Conservation (phyloP, 2,329 filamentous ascomycete genomes). For the Cytospora paraplurivora region DNA sequence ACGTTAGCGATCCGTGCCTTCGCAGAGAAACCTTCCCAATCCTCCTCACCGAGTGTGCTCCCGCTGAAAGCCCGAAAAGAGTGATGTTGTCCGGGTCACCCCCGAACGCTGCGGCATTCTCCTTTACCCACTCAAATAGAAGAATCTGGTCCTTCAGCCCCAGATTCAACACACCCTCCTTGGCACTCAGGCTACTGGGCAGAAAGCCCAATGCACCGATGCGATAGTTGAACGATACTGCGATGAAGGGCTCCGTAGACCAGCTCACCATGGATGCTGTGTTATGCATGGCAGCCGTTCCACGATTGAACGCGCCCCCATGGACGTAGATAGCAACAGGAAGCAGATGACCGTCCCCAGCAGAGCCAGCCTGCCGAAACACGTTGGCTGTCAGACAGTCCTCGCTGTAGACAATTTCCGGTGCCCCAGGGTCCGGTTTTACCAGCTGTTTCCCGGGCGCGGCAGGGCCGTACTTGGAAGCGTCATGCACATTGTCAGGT, state of each 20-base stretch:
- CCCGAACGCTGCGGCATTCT: slow-evolving; percentile 56
- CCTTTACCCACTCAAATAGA: slow-evolving; percentile 55
- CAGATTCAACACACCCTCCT: slow-evolving; percentile 58
- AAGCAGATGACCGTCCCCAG: slow-evolving; percentile 26
- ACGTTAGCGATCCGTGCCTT: not conserved
- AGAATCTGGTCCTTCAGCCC: slow-evolving; percentile 56
- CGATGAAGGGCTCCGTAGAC: slow-evolving; percentile 47
- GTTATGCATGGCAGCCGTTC: slow-evolving; percentile 46
- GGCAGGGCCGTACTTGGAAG: slow-evolving; percentile 32
- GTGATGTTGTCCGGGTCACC: slow-evolving; percentile 54
- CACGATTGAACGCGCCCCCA: slow-evolving; percentile 50
- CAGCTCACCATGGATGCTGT: slow-evolving; percentile 55
- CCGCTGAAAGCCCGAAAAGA: slow-evolving; percentile 51
- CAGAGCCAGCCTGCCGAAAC: slow-evolving; percentile 31
- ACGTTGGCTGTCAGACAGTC: slow-evolving; percentile 36
- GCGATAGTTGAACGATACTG: slow-evolving; percentile 53
- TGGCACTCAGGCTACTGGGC: slow-evolving; percentile 50
- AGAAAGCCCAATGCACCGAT: slow-evolving; percentile 64
- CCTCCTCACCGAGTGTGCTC: slow-evolving; percentile 51
- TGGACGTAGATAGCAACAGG: slow-evolving; percentile 48
- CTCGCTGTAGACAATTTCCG: slow-evolving; percentile 32
- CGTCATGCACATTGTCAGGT: slow-evolving; percentile 33
- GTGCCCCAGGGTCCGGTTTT: slow-evolving; percentile 24
- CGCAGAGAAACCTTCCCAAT: not conserved
- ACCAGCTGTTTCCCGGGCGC: slow-evolving; percentile 29